Evolutionary conservation across 345 rosid species (phyloP).

Genomic region (Acer negundo): DNA sequence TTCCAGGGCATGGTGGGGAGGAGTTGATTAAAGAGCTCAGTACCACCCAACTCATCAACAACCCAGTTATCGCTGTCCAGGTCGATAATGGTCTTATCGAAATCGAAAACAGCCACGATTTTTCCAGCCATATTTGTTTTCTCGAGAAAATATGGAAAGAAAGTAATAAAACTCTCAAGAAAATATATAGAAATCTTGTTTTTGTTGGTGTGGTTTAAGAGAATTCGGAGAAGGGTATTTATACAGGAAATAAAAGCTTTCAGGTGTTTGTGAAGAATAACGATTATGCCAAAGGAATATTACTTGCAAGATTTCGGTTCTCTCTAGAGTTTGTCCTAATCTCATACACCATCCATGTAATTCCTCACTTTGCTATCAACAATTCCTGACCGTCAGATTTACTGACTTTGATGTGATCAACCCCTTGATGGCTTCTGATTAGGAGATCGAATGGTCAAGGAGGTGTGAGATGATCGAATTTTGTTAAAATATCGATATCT

Average conservation of each 20-base stretch:
- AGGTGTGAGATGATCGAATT: not conserved
- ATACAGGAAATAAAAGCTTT: not conserved
- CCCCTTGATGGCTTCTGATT: not conserved
- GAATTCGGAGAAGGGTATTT: not conserved
- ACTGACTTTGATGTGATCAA: slow-evolving; percentile 10
- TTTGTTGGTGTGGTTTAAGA: not conserved
- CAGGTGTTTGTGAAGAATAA: not conserved
- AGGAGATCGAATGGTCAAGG: slow-evolving; percentile 27
- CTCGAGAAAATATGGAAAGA: not conserved
- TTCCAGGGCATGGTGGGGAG: slow-evolving; percentile 96
- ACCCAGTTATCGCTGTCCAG: slow-evolving; percentile 92
- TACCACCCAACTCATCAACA: slow-evolving; percentile 69
- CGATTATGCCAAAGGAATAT: not conserved
- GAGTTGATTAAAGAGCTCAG: slow-evolving; percentile 74
- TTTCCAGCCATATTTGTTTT: slow-evolving; percentile 39
- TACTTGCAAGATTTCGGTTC: not conserved
- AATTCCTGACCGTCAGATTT: too few species aligned
- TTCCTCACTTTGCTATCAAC: too few species aligned
- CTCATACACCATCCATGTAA: too few species aligned
- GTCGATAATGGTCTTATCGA: slow-evolving; percentile 85
- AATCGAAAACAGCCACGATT: slow-evolving; percentile 68
- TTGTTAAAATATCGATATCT: too few species aligned
- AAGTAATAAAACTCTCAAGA: not conserved
- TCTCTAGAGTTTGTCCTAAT: too few species aligned
- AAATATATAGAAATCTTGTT: not conserved